Evolutionary conservation across 306 rosid species (phyloP).

Genomic region (Vigna angularis): DNA sequence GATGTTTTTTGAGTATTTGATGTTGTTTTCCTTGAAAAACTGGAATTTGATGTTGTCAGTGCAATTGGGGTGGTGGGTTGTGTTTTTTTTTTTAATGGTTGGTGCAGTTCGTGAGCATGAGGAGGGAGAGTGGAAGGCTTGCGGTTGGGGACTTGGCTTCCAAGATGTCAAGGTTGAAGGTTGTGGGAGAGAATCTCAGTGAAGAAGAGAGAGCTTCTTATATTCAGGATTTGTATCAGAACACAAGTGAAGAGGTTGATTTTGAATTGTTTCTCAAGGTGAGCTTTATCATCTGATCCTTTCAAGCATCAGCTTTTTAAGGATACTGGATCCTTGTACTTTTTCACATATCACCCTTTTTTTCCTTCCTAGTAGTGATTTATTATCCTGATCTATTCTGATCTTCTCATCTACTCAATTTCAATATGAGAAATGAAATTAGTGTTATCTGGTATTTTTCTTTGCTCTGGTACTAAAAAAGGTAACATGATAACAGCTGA

Average conservation of each 20-base stretch:
- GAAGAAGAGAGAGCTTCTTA: conserved; percentile 87
- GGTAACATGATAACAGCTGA: not conserved
- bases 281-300: conserved; percentile 23
- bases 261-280: conserved; percentile 94
- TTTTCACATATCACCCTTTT: conserved; percentile 25
- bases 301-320: not conserved
- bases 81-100: conserved; percentile 33
- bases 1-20: not conserved
- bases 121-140: conserved; percentile 82
- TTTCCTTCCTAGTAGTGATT: not conserved
- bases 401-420: conserved; percentile 14
- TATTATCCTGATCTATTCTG: not conserved
- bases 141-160: conserved; percentile 78
- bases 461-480: not conserved
- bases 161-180: conserved; percentile 83
- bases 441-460: conserved; percentile 1
- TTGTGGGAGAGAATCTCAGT: conserved; percentile 85
- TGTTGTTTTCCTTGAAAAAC: conserved; percentile 7
- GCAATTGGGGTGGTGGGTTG: not conserved
- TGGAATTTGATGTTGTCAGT: not conserved
- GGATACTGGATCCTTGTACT: not conserved
- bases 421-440: conserved; percentile 7
- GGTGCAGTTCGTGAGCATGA: conserved; percentile 81
- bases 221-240: conserved; percentile 69
- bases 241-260: conserved; percentile 78